These are phyloP conservation scores for Achlya hypogyna DNA, from an alignment of 352 stramenopile species.

Conservation along the genomic window DNA sequence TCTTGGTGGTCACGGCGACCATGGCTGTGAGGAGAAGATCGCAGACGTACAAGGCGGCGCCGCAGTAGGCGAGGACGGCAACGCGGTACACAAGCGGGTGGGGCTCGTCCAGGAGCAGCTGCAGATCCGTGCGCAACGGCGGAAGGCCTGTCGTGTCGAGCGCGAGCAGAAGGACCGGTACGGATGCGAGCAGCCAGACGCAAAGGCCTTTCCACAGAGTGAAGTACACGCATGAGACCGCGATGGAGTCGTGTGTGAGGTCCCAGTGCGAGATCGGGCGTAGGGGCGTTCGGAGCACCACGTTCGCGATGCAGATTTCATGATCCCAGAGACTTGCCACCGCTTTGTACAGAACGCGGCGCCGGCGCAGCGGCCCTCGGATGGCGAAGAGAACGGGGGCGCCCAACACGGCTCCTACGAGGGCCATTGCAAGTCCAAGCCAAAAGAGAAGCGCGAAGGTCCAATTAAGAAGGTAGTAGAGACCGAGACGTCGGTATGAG, in stretches of 20 bases:
- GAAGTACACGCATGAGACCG: conserved; percentile 1
- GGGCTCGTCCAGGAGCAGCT: background rate
- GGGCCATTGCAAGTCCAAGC: background rate
- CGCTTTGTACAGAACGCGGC: conserved; percentile 13
- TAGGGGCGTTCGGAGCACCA: background rate
- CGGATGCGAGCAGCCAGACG: background rate
- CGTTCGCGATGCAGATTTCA: conserved; percentile 7
- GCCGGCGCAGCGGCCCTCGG: background rate
- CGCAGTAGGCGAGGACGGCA: conserved; percentile 12
- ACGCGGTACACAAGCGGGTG: conserved; percentile 12
- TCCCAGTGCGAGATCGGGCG: conserved; percentile 14
- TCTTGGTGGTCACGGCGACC: background rate
- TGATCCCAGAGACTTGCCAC: conserved; percentile 5
- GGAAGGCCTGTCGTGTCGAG: background rate
- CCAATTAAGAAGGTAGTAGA: conserved; percentile 15
- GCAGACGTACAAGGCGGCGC: background rate
- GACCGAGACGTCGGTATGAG: conserved; percentile 1
- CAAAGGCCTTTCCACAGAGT: background rate
- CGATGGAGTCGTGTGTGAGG: background rate
- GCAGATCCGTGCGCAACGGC: conserved; percentile 3
- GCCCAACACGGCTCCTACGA: background rate
- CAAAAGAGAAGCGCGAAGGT: conserved; percentile 4
- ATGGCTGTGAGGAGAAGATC: background rate
- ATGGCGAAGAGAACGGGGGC: background rate
- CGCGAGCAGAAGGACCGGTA: conserved; percentile 2